Evolutionary conservation across 805 yeast genomes (phyloP).

Genomic region (Nakazawaea siamensis): DNA sequence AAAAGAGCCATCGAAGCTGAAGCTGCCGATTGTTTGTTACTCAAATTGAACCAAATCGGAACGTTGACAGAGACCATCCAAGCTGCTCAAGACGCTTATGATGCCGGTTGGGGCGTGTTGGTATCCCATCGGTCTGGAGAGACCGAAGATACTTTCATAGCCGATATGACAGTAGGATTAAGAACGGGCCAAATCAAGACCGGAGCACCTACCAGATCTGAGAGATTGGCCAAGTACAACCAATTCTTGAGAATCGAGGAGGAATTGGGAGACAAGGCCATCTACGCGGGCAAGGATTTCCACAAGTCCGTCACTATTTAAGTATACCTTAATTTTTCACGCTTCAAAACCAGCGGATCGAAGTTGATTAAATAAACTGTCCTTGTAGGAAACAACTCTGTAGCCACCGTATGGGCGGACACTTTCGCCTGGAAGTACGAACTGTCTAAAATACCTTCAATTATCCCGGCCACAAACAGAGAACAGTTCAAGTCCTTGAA

Average conservation of each 20-base stretch:
- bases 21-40: conserved; percentile 87
- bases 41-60: conserved; percentile 99
- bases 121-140: conserved; percentile 99
- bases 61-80: conserved; percentile 90
- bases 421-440: conserved; percentile 68
- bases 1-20: conserved; percentile 94
- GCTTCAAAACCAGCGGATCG: conserved; percentile 43
- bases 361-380: conserved; percentile 75
- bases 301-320: conserved; percentile 41
- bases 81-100: conserved; percentile 92
- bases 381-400: conserved; percentile 47
- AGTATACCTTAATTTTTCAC: conserved; percentile 33
- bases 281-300: conserved; percentile 92
- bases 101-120: conserved; percentile 99
- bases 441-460: conserved; percentile 75
- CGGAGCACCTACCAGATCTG: conserved; percentile 99
- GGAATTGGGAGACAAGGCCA: conserved; percentile 95
- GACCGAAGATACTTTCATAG: conserved; percentile 97
- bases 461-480: conserved; percentile 77
- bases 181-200: conserved; percentile 99
- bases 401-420: conserved; percentile 73
- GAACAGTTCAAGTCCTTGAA: conserved; percentile 71
- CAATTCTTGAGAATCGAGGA: conserved; percentile 98
- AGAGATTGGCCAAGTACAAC: conserved; percentile 98
- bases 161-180: conserved; percentile 95